Conservation (phyloP, 2,329 filamentous ascomycete genomes). For the Rasamsonia emersonii region DNA sequence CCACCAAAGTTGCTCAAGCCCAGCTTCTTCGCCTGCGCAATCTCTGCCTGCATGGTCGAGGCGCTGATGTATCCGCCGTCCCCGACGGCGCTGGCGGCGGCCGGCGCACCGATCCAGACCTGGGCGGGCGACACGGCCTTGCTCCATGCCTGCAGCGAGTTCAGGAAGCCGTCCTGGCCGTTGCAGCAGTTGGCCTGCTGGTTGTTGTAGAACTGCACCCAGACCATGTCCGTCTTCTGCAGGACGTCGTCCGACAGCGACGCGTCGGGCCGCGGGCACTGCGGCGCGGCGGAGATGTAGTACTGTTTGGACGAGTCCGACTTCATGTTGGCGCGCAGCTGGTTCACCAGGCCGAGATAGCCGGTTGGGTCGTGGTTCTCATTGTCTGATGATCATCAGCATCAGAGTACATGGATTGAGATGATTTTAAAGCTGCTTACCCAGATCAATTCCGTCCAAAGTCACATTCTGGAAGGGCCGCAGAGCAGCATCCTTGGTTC, state of each 20-base stretch:
- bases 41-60: constrained; percentile 1
- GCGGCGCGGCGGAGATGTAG: constrained; percentile 47
- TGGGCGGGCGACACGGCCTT: constrained; percentile 35
- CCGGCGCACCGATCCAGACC: constrained; percentile 46
- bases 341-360: constrained; percentile 37
- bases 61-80: constrained; percentile 6
- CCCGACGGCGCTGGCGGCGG: constrained; percentile 16
- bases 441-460: constrained; percentile 43
- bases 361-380: constrained; percentile 12
- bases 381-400: constrained; percentile 5
- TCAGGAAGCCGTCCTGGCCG: constrained; percentile 12
- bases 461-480: constrained; percentile 42
- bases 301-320: constrained; percentile 29
- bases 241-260: constrained; percentile 38
- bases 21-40: constrained; percentile 14
- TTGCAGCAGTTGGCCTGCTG: constrained; percentile 21
- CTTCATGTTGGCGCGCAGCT: constrained; percentile 35
- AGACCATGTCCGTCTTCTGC: constrained; percentile 44
- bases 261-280: constrained; percentile 42
- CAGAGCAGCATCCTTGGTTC: constrained; percentile 19
- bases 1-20: constrained; percentile 49
- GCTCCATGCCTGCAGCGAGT: constrained; percentile 38
- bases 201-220: constrained; percentile 51
- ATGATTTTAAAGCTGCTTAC: background rate
- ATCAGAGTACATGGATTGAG: background rate